Percentiles rank a stretch among this genome's conserved stretches.
Conservation (phyloP, 2,329 filamentous ascomycete species). For the Lasiodiplodia sp. region DNA sequence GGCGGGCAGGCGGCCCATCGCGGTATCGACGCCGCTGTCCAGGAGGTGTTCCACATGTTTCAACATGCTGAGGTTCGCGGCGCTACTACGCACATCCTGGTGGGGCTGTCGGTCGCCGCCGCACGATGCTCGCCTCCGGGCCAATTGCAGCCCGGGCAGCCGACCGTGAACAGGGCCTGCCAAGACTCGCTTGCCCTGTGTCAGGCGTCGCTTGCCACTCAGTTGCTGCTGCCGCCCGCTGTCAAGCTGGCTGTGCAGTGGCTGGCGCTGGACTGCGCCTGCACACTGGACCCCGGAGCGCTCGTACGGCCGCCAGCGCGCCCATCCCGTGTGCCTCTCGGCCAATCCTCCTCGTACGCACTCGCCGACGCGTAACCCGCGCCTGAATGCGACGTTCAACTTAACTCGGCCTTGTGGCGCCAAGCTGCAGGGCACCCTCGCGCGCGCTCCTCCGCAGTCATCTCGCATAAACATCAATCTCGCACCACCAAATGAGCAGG, state of each 20-base stretch:
- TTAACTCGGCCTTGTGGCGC: background rate
- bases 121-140: conserved; percentile 4
- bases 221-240: conserved; percentile 15
- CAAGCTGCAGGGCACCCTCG: conserved; percentile 1
- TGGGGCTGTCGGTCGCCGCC: conserved; percentile 14
- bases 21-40: conserved; percentile 8
- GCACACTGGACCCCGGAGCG: background rate
- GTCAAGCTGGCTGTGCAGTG: conserved; percentile 20
- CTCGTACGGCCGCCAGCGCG: background rate
- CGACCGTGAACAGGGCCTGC: background rate
- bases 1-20: background rate
- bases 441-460: background rate
- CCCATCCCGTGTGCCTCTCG: background rate
- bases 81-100: conserved; percentile 20
- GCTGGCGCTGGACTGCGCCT: conserved; percentile 9
- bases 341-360: background rate
- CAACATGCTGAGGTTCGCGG: conserved; percentile 22
- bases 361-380: background rate
- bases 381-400: conserved; percentile 11
- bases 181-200: conserved; percentile 14
- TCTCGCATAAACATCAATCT: conserved; percentile 15
- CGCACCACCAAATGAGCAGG: conserved; percentile 15
- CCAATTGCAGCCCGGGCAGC: conserved; percentile 9
- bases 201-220: conserved; percentile 15
- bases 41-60: conserved; percentile 27